Percentiles rank a stretch among this genome's conserved stretches.
Conservation (phyloP, 2,329 filamentous ascomycete species). For the Volutella citrinella region DNA sequence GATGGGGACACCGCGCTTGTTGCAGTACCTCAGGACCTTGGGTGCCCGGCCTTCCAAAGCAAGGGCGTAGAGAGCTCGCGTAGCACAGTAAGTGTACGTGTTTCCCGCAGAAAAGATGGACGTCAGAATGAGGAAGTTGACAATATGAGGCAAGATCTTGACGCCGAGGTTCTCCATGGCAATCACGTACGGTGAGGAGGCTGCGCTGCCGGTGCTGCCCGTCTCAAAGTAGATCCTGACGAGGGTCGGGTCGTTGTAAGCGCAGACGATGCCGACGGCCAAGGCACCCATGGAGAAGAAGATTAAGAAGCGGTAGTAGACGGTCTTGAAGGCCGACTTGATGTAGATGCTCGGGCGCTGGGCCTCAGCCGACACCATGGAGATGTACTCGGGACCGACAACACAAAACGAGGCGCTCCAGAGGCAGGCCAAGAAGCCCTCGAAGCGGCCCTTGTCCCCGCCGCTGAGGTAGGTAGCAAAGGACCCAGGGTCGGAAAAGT, state of each 20-base stretch:
- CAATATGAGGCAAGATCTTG: constrained; percentile 49
- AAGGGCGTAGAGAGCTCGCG: constrained; percentile 47
- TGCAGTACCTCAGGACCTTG: constrained; percentile 54
- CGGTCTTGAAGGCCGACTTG: constrained; percentile 47
- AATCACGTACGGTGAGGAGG: constrained; percentile 59
- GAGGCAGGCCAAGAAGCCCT: constrained; percentile 63
- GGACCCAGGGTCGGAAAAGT: constrained; percentile 61
- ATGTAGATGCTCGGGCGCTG: constrained; percentile 57
- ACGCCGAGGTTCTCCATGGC: constrained; percentile 55
- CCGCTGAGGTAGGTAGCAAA: constrained; percentile 52
- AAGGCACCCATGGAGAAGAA: constrained; percentile 68
- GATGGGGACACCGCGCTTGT: constrained; percentile 57
- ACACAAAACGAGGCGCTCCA: constrained; percentile 59
- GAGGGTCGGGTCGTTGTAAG: constrained; percentile 57
- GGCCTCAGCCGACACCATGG: constrained; percentile 62
- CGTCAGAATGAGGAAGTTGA: constrained; percentile 49
- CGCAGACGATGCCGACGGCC: constrained; percentile 54
- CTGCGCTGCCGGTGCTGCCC: constrained; percentile 40
- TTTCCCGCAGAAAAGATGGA: constrained; percentile 40
- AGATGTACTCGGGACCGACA: constrained; percentile 61
- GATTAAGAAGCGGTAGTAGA: constrained; percentile 43
- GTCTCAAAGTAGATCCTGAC: constrained; percentile 43
- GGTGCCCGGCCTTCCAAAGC: constrained; percentile 46
- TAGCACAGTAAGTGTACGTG: constrained; percentile 47
- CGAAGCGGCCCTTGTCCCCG: constrained; percentile 60